These are phyloP conservation scores for Leucaena leucocephala DNA, from an alignment of 306 rosid genomes.

Conservation along the genomic window DNA sequence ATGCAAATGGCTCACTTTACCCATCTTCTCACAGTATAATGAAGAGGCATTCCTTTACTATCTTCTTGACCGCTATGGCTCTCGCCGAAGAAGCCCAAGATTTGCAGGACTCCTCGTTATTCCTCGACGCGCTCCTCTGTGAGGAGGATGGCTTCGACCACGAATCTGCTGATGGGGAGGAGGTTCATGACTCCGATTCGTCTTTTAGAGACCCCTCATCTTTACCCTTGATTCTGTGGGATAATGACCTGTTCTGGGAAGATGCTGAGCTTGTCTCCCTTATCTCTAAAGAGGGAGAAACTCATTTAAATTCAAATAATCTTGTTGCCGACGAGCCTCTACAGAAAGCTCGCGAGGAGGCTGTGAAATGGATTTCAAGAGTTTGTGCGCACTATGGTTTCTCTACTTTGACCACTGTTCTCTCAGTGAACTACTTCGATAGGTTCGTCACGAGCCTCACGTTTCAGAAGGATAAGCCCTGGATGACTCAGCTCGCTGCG, in stretches of 20 bases:
- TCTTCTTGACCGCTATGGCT: slow-evolving; percentile 56
- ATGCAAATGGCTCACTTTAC: slow-evolving; percentile 42
- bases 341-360: slow-evolving; percentile 49
- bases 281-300: slow-evolving; percentile 58
- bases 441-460: slow-evolving; percentile 54
- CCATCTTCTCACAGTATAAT: slow-evolving; percentile 32
- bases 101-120: slow-evolving; percentile 44
- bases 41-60: slow-evolving; percentile 30
- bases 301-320: slow-evolving; percentile 36
- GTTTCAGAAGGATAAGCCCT: slow-evolving; percentile 63
- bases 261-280: slow-evolving; percentile 55
- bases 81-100: slow-evolving; percentile 49
- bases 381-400: slow-evolving; percentile 57
- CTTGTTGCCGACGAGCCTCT: slow-evolving; percentile 39
- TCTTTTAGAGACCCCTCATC: slow-evolving; percentile 26
- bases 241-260: slow-evolving; percentile 59
- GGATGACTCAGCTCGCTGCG: slow-evolving; percentile 75
- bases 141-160: slow-evolving; percentile 54
- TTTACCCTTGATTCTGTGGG: slow-evolving; percentile 39
- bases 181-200: slow-evolving; percentile 32
- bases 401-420: slow-evolving; percentile 65
- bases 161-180: slow-evolving; percentile 38
- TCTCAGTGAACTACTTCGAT: slow-evolving; percentile 81
- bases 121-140: slow-evolving; percentile 60
- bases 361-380: slow-evolving; percentile 61